Base-by-base conservation (phyloP, 2,329 filamentous ascomycete genomes). In the Penicillium sumatraense region DNA sequence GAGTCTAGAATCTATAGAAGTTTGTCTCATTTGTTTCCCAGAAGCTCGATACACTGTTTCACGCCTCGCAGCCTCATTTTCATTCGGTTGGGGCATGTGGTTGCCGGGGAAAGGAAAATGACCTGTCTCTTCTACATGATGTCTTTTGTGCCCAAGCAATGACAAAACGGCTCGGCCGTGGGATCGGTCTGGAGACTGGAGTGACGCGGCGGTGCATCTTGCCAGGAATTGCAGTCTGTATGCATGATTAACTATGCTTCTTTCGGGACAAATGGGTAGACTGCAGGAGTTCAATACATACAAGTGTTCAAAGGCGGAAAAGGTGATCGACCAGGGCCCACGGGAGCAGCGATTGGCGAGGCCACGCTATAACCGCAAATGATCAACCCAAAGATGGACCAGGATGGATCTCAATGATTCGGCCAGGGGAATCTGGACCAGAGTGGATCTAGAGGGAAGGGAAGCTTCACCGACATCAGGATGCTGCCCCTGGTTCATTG, bases 401-500 rank as follows among this genome's bases (percentile, higher is more conserved):
- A 46, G 26, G 42, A 46, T 46, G 42, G 42, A 46, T 46, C 42
- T 47, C 45, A 48, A 59, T 54, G 35, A 45, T 50, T 49, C 48
- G 54, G 27, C 35, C 35, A 47, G 40, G 31, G 40, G 49, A 55
- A 51, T 62, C 59, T 60, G 54, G 59, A 60, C 59, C 57, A 38
- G 41, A 58, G 59, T 60, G 59, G 59, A 59, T 36, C 53, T 23
- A 36, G 27, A 21, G 29, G 40, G 29, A 48, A 41, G 40, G 46
- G 31, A 26, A 51, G 38, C 24, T 51, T 57, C 54, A 51, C 49
- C 52, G 54, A 53, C 54, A 51, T 51, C 49, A 50, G 44, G 36
- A 36, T 21, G 49, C 26, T 18, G 27, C 59, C 59, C 59, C 59
- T 59, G 57, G 59, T 57, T 56, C 51, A 54, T 57, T 61, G 59